A percentile compares a stretch with the other conserved stretches of the same genome.
Conservation (phyloP, 2,329 filamentous ascomycete genomes). For the Neonectria hederae region DNA sequence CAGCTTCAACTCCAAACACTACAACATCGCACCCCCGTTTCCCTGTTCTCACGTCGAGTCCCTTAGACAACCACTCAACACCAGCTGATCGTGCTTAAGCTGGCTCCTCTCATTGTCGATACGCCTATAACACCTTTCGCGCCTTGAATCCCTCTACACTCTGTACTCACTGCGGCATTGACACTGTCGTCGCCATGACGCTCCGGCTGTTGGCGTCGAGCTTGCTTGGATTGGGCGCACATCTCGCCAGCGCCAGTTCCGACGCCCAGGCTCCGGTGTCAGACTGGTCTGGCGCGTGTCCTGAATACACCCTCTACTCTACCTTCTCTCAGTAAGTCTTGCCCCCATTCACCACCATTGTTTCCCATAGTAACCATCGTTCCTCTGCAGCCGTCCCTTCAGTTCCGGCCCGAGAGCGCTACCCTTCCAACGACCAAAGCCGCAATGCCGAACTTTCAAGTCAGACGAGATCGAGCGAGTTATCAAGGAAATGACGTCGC, state of each 20-base stretch:
- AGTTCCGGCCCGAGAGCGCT: constrained; percentile 82
- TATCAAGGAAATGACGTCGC: constrained; percentile 81
- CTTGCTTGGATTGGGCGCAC: constrained; percentile 40
- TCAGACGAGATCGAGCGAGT: constrained; percentile 89
- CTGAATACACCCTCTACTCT: constrained; percentile 54
- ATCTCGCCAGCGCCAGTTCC: constrained; percentile 31
- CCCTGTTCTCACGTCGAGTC: background rate
- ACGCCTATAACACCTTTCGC: background rate
- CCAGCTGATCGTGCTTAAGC: constrained; percentile 1
- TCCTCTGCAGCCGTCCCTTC: constrained; percentile 70
- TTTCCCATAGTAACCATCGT: constrained; percentile 14
- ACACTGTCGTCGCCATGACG: constrained; percentile 35
- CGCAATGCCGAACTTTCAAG: constrained; percentile 86
- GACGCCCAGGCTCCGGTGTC: constrained; percentile 40
- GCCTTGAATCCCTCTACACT: background rate
- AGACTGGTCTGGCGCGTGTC: constrained; percentile 47
- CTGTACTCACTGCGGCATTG: background rate
- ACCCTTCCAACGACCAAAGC: constrained; percentile 85
- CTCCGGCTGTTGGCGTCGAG: constrained; percentile 39
- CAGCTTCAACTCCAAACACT: constrained; percentile 1
- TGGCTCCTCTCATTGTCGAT: background rate
- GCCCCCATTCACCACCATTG: constrained; percentile 21
- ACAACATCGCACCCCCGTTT: background rate
- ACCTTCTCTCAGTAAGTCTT: constrained; percentile 51
- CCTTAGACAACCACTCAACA: background rate